Conservation (phyloP, 2,329 filamentous ascomycete genomes). For the Calonectria montana region DNA sequence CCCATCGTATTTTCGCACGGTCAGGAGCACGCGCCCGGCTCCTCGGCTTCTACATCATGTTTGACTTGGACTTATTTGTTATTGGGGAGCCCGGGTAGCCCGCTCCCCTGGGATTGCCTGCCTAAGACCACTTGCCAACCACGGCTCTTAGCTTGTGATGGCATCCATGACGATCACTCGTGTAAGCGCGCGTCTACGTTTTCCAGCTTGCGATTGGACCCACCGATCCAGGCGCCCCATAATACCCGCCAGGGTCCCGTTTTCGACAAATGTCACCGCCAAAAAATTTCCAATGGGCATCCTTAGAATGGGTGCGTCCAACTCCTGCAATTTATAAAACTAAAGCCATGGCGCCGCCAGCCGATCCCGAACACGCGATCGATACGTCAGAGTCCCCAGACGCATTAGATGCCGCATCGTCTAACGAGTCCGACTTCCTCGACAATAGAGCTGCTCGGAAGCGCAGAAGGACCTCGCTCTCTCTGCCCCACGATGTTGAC, state of each 20-base stretch:
- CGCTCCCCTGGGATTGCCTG: background rate
- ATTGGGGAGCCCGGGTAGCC: background rate
- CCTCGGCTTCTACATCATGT: constrained; percentile 14
- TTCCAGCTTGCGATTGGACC: constrained; percentile 22
- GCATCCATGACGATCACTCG: constrained; percentile 15
- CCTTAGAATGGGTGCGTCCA: constrained; percentile 26
- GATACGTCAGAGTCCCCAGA: constrained; percentile 18
- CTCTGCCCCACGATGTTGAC: constrained; percentile 37
- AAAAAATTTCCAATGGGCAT: constrained; percentile 39
- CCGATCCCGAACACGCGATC: constrained; percentile 32
- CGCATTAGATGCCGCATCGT: constrained; percentile 36
- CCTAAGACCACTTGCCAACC: background rate
- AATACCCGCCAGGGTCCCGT: constrained; percentile 31
- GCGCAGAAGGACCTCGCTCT: constrained; percentile 54
- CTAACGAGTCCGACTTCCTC: constrained; percentile 62
- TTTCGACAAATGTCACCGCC: constrained; percentile 42
- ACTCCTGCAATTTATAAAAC: constrained; percentile 39
- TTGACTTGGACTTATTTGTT: background rate
- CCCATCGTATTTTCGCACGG: background rate
- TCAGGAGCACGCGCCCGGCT: background rate
- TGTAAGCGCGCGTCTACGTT: constrained; percentile 46
- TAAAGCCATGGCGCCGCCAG: constrained; percentile 34
- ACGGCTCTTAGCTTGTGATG: constrained; percentile 1
- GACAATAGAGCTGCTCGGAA: constrained; percentile 59
- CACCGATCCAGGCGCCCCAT: constrained; percentile 19